These are phyloP conservation scores for Colletotrichum tofieldiae DNA, from an alignment of 2,329 filamentous ascomycete species.

Conservation along the genomic window DNA sequence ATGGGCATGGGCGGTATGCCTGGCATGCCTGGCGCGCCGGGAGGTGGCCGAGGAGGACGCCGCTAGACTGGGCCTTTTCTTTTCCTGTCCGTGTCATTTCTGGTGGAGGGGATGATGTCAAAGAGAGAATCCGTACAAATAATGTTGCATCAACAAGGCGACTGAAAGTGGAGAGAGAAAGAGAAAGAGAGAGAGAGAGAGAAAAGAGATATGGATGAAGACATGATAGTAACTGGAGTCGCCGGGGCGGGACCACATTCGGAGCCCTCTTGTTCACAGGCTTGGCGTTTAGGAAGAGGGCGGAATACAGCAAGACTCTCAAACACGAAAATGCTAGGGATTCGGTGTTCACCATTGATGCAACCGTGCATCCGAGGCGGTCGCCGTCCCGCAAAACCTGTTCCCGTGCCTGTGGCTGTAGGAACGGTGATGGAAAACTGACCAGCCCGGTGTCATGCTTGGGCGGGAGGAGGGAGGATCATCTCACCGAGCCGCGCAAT, in stretches of 20 bases:
- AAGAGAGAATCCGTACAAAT: conserved; percentile 13
- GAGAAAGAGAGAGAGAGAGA: background rate
- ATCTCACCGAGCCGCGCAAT: conserved; percentile 10
- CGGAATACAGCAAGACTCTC: conserved; percentile 11
- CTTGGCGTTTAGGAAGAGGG: conserved; percentile 21
- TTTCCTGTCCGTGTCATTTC: background rate
- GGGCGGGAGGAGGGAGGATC: background rate
- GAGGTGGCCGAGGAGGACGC: conserved; percentile 21
- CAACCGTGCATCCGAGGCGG: background rate
- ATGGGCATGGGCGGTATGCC: conserved; percentile 72
- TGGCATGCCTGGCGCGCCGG: conserved; percentile 58
- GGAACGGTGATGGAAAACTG: background rate
- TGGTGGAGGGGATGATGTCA: background rate
- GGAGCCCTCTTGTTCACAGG: conserved; percentile 26
- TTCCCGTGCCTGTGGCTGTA: background rate
- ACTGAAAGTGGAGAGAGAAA: background rate
- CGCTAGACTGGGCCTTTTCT: conserved; percentile 26
- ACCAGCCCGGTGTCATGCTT: background rate
- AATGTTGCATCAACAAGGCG: conserved; percentile 12
- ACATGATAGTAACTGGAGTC: conserved; percentile 19
- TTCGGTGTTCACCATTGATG: background rate
- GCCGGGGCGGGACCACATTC: conserved; percentile 22
- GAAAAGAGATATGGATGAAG: conserved; percentile 15
- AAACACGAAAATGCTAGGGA: background rate
- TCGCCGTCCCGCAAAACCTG: background rate